Evolutionary conservation across 1,284 basidiomycete species (phyloP).

Genomic region (Boletellus deceptivus): DNA sequence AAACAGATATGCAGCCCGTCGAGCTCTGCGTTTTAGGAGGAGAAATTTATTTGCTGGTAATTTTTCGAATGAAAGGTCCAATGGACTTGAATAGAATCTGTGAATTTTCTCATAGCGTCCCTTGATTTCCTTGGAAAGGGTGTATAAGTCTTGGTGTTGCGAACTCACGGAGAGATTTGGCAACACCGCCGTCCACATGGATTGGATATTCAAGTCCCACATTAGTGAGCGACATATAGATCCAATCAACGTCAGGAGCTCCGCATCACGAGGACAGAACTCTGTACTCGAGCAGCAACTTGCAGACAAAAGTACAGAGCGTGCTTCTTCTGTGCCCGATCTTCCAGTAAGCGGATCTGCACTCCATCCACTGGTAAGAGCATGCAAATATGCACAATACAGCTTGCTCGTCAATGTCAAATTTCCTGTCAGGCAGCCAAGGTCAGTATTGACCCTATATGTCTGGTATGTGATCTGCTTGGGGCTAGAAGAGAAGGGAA

Average conservation of each 20-base stretch:
- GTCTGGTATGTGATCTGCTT: conserved; percentile 29
- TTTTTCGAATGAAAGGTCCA: neutral
- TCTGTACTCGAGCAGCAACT: conserved; percentile 39
- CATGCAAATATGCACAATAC: conserved; percentile 46
- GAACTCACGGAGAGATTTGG: conserved; percentile 14
- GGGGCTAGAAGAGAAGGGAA: conserved; percentile 1
- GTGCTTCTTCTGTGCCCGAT: conserved; percentile 47
- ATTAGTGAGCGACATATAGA: conserved; percentile 35
- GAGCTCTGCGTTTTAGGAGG: conserved; percentile 12
- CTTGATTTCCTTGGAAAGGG: conserved; percentile 29
- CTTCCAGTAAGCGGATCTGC: conserved; percentile 45
- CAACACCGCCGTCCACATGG: conserved; percentile 36
- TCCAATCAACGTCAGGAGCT: conserved; percentile 36
- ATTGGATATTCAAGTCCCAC: conserved; percentile 22
- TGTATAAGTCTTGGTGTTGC: conserved; percentile 36
- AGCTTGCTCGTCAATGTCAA: conserved; percentile 35
- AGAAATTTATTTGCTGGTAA: conserved; percentile 5
- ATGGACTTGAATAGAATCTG: conserved; percentile 4
- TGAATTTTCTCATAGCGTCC: conserved; percentile 25
- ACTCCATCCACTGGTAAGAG: conserved; percentile 39
- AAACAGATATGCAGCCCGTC: conserved; percentile 10
- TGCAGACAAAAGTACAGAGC: conserved; percentile 38
- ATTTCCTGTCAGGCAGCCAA: conserved; percentile 39
- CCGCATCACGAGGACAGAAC: conserved; percentile 29
- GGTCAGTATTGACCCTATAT: conserved; percentile 39